Evolutionary conservation across 2,329 filamentous ascomycete species (phyloP).

Genomic region (Scedosporium boydii): DNA sequence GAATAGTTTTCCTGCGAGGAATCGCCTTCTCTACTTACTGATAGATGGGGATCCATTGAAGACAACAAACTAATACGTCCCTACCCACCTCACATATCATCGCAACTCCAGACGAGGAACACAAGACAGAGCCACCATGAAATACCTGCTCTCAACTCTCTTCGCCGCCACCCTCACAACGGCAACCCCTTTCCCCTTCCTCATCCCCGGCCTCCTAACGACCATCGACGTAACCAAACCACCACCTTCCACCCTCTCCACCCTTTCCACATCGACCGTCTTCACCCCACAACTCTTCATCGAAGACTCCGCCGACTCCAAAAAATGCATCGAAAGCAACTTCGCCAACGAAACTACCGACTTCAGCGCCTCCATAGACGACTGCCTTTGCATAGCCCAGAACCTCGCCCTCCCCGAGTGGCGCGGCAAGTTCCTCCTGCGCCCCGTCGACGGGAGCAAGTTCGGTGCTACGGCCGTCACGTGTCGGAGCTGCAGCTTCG

Average conservation of each 20-base stretch:
- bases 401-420: conserved; percentile 2
- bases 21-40: neutral
- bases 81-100: neutral
- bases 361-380: conserved; percentile 5
- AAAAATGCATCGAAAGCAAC: conserved; percentile 5
- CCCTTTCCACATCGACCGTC: neutral
- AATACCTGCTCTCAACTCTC: neutral
- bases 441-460: conserved; percentile 7
- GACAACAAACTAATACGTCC: too few species aligned
- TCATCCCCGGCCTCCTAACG: neutral
- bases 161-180: neutral
- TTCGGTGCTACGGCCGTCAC: conserved; percentile 3
- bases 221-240: conserved; percentile 1
- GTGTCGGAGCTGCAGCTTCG: conserved; percentile 8
- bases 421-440: conserved; percentile 7
- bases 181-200: neutral
- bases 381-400: conserved; percentile 9
- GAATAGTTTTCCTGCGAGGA: too few species aligned
- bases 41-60: neutral
- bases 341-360: conserved; percentile 7
- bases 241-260: neutral
- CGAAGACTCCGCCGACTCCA: neutral
- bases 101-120: neutral
- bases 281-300: neutral
- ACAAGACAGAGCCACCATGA: neutral